Conservation (phyloP, 768 basidiomycete genomes). For the Kwoniella sp. region DNA sequence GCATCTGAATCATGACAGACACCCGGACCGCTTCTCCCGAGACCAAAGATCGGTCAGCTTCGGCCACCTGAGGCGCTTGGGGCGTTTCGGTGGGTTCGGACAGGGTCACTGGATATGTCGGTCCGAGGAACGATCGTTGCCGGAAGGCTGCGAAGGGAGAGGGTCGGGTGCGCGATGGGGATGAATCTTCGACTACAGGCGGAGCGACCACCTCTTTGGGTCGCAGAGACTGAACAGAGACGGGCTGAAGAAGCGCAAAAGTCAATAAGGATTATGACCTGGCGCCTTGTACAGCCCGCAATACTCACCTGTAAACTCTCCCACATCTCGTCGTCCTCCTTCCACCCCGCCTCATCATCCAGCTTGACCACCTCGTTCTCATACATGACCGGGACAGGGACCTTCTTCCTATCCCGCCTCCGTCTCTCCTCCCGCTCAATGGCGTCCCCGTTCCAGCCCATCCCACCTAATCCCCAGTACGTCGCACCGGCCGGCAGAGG, state of each 20-base stretch:
- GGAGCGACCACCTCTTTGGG: background rate
- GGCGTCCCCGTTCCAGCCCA: constrained; percentile 16
- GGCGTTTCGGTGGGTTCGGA: too few relatives aligned
- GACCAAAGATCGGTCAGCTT: constrained; percentile 11
- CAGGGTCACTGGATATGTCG: background rate
- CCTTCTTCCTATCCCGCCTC: constrained; percentile 9
- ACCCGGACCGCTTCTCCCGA: constrained; percentile 25
- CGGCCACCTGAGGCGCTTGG: constrained; percentile 2
- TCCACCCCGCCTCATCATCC: constrained; percentile 3
- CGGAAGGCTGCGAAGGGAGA: too few relatives aligned
- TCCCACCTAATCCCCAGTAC: constrained; percentile 34
- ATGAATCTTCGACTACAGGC: too few relatives aligned
- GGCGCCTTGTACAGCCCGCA: background rate
- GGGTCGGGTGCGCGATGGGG: too few relatives aligned
- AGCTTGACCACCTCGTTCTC: constrained; percentile 20
- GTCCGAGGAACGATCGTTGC: constrained; percentile 3
- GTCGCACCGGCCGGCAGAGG: constrained; percentile 23
- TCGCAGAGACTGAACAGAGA: constrained; percentile 17
- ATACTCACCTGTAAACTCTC: constrained; percentile 12
- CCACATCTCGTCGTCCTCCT: too few relatives aligned
- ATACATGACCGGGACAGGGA: constrained; percentile 21
- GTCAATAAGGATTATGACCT: too few relatives aligned
- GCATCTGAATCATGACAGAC: constrained; percentile 37
- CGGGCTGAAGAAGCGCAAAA: constrained; percentile 20
- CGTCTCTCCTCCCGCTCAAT: constrained; percentile 6